phyloP scores from a whole-genome alignment of 2,329 filamentous ascomycete genomes.

The Fusarium pseudonygamai region DNA sequence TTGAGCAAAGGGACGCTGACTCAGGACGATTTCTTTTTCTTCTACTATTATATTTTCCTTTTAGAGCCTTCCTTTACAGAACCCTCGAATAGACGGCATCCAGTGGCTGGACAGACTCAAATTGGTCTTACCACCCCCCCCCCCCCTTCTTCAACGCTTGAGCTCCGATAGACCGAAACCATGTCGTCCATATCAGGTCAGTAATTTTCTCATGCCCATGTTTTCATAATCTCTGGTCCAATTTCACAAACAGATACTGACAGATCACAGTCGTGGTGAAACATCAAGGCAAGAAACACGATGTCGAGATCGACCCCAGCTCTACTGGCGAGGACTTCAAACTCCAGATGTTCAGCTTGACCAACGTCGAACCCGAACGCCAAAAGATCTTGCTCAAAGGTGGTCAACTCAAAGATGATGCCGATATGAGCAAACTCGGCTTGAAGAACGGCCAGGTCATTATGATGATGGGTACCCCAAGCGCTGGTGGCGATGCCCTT shows the following conservation, averaged over 20 bases:
- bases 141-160: background rate
- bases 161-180: slow-evolving; percentile 39
- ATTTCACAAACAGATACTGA: slow-evolving; percentile 26
- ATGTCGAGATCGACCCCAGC: slow-evolving; percentile 87
- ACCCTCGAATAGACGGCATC: background rate
- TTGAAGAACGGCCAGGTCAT: slow-evolving; percentile 87
- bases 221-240: background rate
- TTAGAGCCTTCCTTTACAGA: background rate
- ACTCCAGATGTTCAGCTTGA: slow-evolving; percentile 93
- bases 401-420: slow-evolving; percentile 94
- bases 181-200: slow-evolving; percentile 68
- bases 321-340: slow-evolving; percentile 94
- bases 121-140: background rate
- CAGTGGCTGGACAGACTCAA: background rate
- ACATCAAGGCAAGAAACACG: slow-evolving; percentile 94
- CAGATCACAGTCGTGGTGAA: slow-evolving; percentile 80
- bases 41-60: background rate
- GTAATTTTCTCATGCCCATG: slow-evolving; percentile 36
- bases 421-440: slow-evolving; percentile 82
- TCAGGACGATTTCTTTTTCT: background rate
- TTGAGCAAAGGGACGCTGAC: background rate
- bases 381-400: slow-evolving; percentile 97
- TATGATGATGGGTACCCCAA: slow-evolving; percentile 96
- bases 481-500: slow-evolving; percentile 68
- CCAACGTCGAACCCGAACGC: slow-evolving; percentile 92